Evolutionary conservation across 495 filamentous ascomycete genomes (phyloP).

Genomic region (Talaromyces wortmannii): DNA sequence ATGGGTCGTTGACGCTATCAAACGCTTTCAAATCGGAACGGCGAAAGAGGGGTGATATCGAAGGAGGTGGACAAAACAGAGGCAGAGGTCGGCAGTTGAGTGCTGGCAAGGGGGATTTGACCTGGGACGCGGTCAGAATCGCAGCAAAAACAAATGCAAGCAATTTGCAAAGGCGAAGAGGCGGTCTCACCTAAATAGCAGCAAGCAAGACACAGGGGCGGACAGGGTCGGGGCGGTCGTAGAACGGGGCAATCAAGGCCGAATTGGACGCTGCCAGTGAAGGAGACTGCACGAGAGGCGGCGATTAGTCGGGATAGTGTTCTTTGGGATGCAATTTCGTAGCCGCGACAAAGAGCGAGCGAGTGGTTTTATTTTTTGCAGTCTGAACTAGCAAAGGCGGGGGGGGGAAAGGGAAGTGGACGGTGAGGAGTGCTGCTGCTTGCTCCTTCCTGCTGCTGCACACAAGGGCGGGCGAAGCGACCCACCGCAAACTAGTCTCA

Average conservation of each 20-base stretch:
- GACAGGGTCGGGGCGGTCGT: not conserved
- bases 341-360: not conserved
- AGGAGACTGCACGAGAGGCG: not conserved
- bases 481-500: not conserved
- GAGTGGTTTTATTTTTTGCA: not conserved
- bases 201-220: not conserved
- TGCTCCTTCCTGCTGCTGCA: not conserved
- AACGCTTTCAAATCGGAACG: not conserved
- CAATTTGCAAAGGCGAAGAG: too few species aligned
- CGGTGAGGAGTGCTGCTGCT: too few species aligned
- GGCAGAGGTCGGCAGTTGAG: not conserved
- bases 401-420: not conserved
- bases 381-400: not conserved
- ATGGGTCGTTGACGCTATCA: slow-evolving; percentile 8
- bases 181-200: not conserved
- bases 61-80: not conserved
- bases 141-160: slow-evolving; percentile 7
- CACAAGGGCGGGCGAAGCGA: not conserved
- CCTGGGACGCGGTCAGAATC: slow-evolving; percentile 1
- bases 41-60: not conserved
- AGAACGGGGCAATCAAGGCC: not conserved
- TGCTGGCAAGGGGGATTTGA: not conserved
- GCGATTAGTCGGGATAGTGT: not conserved
- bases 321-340: not conserved
- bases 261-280: not conserved